Conservation (phyloP, 805 yeast genomes). For the Kluyveromyces aestuarii region DNA sequence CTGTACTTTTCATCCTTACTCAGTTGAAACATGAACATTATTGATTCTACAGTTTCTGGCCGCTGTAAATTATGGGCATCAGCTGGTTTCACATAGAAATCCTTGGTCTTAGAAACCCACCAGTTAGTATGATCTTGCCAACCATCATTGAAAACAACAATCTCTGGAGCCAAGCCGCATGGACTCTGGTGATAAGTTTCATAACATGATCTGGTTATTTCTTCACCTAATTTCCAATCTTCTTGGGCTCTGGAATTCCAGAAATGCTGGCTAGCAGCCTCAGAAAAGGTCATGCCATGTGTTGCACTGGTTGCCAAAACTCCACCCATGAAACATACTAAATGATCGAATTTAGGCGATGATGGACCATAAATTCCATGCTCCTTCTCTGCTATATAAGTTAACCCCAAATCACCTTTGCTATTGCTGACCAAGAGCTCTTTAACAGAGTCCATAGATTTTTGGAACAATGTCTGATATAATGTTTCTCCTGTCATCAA, state of each 20-base stretch:
- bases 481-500: constrained; percentile 59
- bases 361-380: constrained; percentile 53
- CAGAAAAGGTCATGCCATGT: constrained; percentile 46
- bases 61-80: constrained; percentile 85
- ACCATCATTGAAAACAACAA: constrained; percentile 61
- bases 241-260: constrained; percentile 54
- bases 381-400: constrained; percentile 72
- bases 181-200: constrained; percentile 67
- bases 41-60: constrained; percentile 88
- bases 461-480: constrained; percentile 67
- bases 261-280: constrained; percentile 42
- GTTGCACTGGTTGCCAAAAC: constrained; percentile 85
- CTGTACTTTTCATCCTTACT: constrained; percentile 77
- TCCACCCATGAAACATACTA: constrained; percentile 89
- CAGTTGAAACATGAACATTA: constrained; percentile 69
- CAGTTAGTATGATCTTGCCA: constrained; percentile 10
- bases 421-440: constrained; percentile 54
- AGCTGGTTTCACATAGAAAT: constrained; percentile 56
- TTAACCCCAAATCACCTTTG: constrained; percentile 44
- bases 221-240: constrained; percentile 64
- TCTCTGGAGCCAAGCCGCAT: constrained; percentile 84
- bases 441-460: constrained; percentile 69
- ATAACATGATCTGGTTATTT: constrained; percentile 72
- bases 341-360: constrained; percentile 79
- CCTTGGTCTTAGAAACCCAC: constrained; percentile 34